Evolutionary conservation across 495 filamentous ascomycete genomes (phyloP).

Genomic region (Penicillium goetzii): DNA sequence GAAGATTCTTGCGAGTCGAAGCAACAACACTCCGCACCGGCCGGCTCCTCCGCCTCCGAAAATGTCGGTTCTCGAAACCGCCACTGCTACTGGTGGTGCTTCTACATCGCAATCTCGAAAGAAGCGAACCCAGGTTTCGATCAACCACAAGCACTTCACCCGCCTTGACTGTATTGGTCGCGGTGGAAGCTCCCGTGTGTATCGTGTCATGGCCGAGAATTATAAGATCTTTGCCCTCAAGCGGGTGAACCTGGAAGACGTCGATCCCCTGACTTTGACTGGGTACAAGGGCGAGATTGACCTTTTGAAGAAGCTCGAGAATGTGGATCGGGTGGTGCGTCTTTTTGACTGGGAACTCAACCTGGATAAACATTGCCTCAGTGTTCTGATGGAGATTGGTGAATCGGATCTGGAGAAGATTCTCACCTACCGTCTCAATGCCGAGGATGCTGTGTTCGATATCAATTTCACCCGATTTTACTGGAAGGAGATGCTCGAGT

Average conservation of each 20-base stretch:
- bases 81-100: slow-evolving; percentile 81
- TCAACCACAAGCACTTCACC: slow-evolving; percentile 91
- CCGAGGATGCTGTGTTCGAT: slow-evolving; percentile 78
- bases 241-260: slow-evolving; percentile 84
- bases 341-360: slow-evolving; percentile 94
- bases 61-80: slow-evolving; percentile 92
- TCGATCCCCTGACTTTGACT: slow-evolving; percentile 78
- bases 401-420: slow-evolving; percentile 93
- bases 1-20: slow-evolving; percentile 70
- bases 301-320: slow-evolving; percentile 76
- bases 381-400: slow-evolving; percentile 96
- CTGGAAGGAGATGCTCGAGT: slow-evolving; percentile 99
- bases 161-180: slow-evolving; percentile 87
- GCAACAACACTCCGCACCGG: slow-evolving; percentile 80
- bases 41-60: slow-evolving; percentile 88
- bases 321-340: slow-evolving; percentile 85
- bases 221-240: slow-evolving; percentile 93
- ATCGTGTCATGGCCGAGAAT: slow-evolving; percentile 96
- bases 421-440: slow-evolving; percentile 70
- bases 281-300: slow-evolving; percentile 99
- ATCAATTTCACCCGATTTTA: slow-evolving; percentile 91
- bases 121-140: slow-evolving; percentile 76
- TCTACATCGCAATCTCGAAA: slow-evolving; percentile 70
- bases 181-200: slow-evolving; percentile 90
- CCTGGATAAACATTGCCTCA: slow-evolving; percentile 80